Base-by-base conservation (phyloP, 306 rosid genomes). In the Macrotyloma uniflorum region DNA sequence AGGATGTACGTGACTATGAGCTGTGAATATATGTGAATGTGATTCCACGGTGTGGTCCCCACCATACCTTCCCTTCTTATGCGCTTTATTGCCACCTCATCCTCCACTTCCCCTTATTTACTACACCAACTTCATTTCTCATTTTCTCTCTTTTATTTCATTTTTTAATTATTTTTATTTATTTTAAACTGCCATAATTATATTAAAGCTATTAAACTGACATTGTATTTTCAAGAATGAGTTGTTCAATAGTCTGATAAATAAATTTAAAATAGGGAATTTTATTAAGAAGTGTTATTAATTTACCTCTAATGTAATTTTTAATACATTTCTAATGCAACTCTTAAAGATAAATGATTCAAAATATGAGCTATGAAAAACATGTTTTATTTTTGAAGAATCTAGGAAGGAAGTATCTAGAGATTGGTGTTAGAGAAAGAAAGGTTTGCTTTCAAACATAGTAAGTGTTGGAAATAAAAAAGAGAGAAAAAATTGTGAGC, bases 61-160 rank as follows among this genome's bases (percentile, higher is more conserved):
- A 80, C 79, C 61, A 0, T 35, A 26, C 36, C 24, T 75, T 83
- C 64, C 62, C 40, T 50, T 83, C 57, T 55, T 40, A 43, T 80
- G 75, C 75, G 77, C 88, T 86, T 88, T 86, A 80, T 72, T n/a
- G 87, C 86, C 90, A 88, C 87, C 43, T 88, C 90, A 80, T 79
- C 83, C 55, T 57, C 22, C 80, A 58, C 77, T 72, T 33, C 23
- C 36, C 11, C n/a, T 70, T 61, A 28, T 20, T 62, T 36, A 63
- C 61, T 62, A 70, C 73, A 62, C 74, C 74, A 50, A 38, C 23
- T 40, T 8, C 55, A 15, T 75, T 58, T 47, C 9, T 22, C 7
- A 19, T 15, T 59, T 30, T 7, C 6, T 55, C 2, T 58, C 6
- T 0, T 14, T 28, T 26, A 13, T 13, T 5, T 13, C 5, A 2